Base-by-base conservation (phyloP, 768 basidiomycete species). In the Pilatotrama ljubarskyi region DNA sequence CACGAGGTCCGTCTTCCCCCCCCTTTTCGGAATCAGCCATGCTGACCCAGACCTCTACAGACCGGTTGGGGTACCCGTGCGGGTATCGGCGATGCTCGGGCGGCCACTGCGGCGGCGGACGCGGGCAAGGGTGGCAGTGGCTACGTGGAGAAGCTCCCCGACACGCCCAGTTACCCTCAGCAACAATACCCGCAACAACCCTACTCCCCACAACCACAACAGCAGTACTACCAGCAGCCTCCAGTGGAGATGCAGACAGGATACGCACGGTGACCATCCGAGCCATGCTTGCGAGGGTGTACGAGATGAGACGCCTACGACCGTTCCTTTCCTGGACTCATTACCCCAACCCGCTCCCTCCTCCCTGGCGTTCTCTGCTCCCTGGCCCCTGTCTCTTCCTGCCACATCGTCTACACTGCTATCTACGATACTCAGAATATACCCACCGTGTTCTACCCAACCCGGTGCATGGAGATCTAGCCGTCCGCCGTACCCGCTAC, bases 21-120 rank as follows among this genome's bases (percentile, higher is more conserved):
- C 46, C 35, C 32, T n/a, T 8, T 18, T 52, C 29, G 10, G 52
- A 49, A 61, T 13, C 6, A 15, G 6, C 47, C 20, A 7, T 3
- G 20, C 7, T 15, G 17, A 42, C 24, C 43, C 11, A 36, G 47
- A 50, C 4, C 22, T n/a, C 58, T 60, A 51, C 59, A 91, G 87
- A 95, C 92, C 69, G 93, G 89, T 41, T 96, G 93, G 94, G 94
- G 94, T 42, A 97, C 93, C n/a, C 88, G 93, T 73, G 85, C 94
- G 6, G 93, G 94, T 76, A 91, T 95, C 68, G 91, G 92, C 69
- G 90, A 94, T 78, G 85, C 86, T 1, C 77, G 85, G 0, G 84
- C 86, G 37, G 90, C 91, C 51, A 90, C 89, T 2, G 84, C 85
- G 8, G 90, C 90, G 13, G 76, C 80, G 55, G 86, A 84, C 62